Evolutionary conservation across 768 basidiomycete species (phyloP).

Genomic region (Rhizopogon salebrosus): DNA sequence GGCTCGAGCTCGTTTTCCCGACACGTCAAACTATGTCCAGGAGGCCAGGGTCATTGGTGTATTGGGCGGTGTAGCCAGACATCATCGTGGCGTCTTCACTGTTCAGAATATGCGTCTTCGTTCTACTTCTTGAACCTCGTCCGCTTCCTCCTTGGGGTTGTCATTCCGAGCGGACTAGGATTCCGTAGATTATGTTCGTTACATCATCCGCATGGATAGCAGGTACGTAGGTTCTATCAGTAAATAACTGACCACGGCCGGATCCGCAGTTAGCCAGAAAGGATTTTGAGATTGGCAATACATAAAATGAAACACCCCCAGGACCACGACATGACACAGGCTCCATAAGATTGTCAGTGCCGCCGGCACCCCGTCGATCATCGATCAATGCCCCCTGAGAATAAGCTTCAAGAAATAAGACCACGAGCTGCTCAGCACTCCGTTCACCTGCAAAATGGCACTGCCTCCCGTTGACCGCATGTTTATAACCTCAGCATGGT

Average conservation of each 20-base stretch:
- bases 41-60: constrained; percentile 2
- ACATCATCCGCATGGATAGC: not conserved
- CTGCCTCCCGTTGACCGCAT: not conserved
- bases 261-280: no score
- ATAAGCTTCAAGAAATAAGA: no score
- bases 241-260: no score
- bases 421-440: no score
- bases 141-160: not conserved
- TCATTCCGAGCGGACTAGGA: not conserved
- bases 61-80: constrained; percentile 9
- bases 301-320: no score
- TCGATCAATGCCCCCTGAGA: no score
- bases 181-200: not conserved
- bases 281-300: no score
- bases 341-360: no score
- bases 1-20: not conserved
- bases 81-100: no score
- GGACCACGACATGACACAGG: no score
- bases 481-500: constrained; percentile 1
- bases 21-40: not conserved
- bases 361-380: no score
- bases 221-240: no score
- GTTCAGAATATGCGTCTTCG: not conserved
- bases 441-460: not conserved
- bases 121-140: not conserved